Conservation (phyloP, 371 early-diverging fungal species). For the Mortierella sp. region DNA sequence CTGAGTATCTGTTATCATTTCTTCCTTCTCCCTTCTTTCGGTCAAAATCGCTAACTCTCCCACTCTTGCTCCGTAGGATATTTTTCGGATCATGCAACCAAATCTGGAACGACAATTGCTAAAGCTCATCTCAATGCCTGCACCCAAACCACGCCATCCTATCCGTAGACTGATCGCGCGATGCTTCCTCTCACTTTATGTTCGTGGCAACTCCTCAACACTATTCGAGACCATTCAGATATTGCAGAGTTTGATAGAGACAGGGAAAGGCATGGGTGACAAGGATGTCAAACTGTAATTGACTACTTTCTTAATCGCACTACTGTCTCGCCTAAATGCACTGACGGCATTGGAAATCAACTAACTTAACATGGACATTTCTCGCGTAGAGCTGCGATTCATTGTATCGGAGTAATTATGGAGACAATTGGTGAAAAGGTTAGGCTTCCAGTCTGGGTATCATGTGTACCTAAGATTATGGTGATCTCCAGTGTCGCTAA, state of each 20-base stretch:
- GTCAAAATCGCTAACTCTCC: not conserved
- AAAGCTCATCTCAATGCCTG: constrained; percentile 69
- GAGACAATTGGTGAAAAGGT: constrained; percentile 75
- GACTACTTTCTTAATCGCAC: not conserved
- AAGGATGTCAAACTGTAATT: constrained; percentile 70
- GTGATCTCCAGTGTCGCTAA: not conserved
- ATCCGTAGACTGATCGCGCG: constrained; percentile 83
- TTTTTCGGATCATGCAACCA: constrained; percentile 73
- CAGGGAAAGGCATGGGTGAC: constrained; percentile 76
- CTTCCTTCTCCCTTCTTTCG: not conserved
- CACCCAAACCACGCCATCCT: constrained; percentile 82
- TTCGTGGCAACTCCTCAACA: constrained; percentile 77
- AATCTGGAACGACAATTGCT: constrained; percentile 78
- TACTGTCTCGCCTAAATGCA: too few relatives aligned
- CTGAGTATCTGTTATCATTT: not conserved
- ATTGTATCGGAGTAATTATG: constrained; percentile 79
- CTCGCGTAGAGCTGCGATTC: constrained; percentile 78
- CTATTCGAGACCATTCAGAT: constrained; percentile 85
- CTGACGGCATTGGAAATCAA: not conserved
- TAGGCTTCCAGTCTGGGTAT: constrained; percentile 28
- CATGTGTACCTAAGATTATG: not conserved
- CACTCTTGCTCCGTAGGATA: constrained; percentile 60
- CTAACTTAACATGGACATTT: not conserved
- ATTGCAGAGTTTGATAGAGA: constrained; percentile 71
- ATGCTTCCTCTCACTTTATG: constrained; percentile 78